Evolutionary conservation across 345 rosid genomes (phyloP), one percentile per base, ranked within the genome.

Genomic region (Pugionium dolabratum): DNA sequence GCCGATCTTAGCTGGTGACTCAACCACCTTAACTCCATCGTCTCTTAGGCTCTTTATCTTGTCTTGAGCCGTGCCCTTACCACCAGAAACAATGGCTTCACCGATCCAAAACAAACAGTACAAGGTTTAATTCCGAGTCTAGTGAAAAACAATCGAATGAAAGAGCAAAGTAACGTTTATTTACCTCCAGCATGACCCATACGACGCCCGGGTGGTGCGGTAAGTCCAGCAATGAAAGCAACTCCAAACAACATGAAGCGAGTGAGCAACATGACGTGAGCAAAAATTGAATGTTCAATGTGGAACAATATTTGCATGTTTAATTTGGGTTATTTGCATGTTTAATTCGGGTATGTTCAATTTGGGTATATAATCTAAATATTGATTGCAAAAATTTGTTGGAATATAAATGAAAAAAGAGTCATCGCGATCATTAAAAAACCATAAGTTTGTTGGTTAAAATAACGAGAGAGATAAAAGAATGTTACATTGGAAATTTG

Each of bases 181-280:
- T 29, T 86, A 90, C 98, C 98, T 84, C 98, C 98, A 8, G 98
- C 98, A 62, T 93, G 98, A 54, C 98, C 98, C 98, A 93, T 93
- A 25, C 97, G 88, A 42, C 98, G 97, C 32, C 97, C 96, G 1
- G 97, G 97, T 54, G 97, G 96, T 44, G 98, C 98, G 55, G 98
- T 90, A 7, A 88, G 86, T 76, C 98, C 98, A 70, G 97, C 98
- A 70, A 90, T 93, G 73, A 93, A 93, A 27, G 96, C 97, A 79
- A 90, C 96, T 82, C 97, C 97, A 0, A 18, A 18, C 18, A 18
- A 18, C 18, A 18, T 18, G 18, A 18, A 18, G 18, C 18, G 18
- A 18, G 18, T 0, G 18, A 18, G 0, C 18, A 18, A 18, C 18
- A 18, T 18, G n/a, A n/a, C n/a, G n/a, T n/a, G n/a, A n/a, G n/a